Percentiles rank a stretch among this genome's conserved stretches.
Evolutionary conservation across 2,329 filamentous ascomycete species (phyloP).

Genomic region (Exophiala dermatitidis): DNA sequence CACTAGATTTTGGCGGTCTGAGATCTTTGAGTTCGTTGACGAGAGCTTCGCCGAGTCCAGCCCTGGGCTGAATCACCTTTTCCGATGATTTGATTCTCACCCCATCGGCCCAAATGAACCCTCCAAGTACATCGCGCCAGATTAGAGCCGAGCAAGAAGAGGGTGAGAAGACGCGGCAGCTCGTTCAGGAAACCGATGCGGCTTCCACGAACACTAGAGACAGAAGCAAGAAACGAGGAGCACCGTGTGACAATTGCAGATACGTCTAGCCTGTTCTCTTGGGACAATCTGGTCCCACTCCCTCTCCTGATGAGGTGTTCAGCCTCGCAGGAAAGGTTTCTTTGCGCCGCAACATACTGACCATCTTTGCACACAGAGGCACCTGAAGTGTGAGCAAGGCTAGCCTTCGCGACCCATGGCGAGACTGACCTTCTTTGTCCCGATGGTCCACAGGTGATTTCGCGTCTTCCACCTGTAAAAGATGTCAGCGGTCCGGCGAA

Average conservation of each 20-base stretch:
- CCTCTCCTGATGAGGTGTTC: background rate
- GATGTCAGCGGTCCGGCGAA: slow-evolving; percentile 15
- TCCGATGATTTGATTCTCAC: background rate
- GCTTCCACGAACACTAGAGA: background rate
- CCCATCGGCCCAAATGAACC: background rate
- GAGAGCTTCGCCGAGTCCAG: background rate
- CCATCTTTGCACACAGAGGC: slow-evolving; percentile 5
- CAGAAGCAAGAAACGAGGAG: slow-evolving; percentile 8
- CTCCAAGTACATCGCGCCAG: background rate
- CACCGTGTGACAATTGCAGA: slow-evolving; percentile 15
- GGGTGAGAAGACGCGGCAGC: background rate
- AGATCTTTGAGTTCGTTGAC: background rate
- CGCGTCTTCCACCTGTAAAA: slow-evolving; percentile 1
- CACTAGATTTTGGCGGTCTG: background rate
- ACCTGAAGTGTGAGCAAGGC: slow-evolving; percentile 15
- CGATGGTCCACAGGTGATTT: slow-evolving; percentile 11
- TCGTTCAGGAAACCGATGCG: background rate
- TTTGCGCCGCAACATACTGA: slow-evolving; percentile 1
- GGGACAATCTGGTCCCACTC: background rate
- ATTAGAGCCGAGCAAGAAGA: background rate
- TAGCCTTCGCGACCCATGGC: background rate
- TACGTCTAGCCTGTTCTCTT: background rate
- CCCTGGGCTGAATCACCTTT: background rate
- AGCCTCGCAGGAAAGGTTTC: background rate
- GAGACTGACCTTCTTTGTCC: background rate